Percentiles rank a stretch among this genome's conserved stretches.
Evolutionary conservation across 2,329 filamentous ascomycete genomes (phyloP).

Genomic region (Waltergamsia citrina): DNA sequence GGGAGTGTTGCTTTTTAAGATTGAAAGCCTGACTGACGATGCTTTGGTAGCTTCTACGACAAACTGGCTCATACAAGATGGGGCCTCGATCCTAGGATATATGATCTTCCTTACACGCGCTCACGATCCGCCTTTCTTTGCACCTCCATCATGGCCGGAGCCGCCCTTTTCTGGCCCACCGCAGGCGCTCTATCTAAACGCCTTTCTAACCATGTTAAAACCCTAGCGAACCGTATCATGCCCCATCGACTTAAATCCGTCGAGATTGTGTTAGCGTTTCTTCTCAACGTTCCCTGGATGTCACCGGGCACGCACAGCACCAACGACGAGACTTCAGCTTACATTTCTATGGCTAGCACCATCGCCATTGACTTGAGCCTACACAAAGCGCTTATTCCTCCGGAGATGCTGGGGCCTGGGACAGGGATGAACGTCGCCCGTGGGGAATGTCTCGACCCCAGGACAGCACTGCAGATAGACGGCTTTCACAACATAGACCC

Average conservation of each 20-base stretch:
- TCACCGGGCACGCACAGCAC: conserved; percentile 56
- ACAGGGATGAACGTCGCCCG: conserved; percentile 41
- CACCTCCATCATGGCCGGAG: conserved; percentile 60
- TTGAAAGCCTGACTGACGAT: conserved; percentile 1
- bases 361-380: conserved; percentile 61
- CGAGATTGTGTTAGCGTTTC: conserved; percentile 65
- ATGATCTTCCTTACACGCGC: conserved; percentile 56
- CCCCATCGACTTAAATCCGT: conserved; percentile 55
- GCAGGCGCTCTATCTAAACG: conserved; percentile 55
- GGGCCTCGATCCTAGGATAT: conserved; percentile 60
- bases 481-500: conserved; percentile 57
- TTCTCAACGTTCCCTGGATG: conserved; percentile 72
- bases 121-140: conserved; percentile 61
- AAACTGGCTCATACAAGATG: conserved; percentile 65
- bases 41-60: conserved; percentile 52
- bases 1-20: background rate
- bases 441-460: conserved; percentile 60
- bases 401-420: conserved; percentile 32
- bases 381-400: conserved; percentile 58
- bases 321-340: conserved; percentile 64
- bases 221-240: conserved; percentile 53
- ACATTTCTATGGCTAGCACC: conserved; percentile 59
- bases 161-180: conserved; percentile 57
- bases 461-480: conserved; percentile 55
- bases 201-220: conserved; percentile 53